These are phyloP conservation scores for Puccinia horiana DNA, from an alignment of 1,284 basidiomycete species.

Conservation along the genomic window DNA sequence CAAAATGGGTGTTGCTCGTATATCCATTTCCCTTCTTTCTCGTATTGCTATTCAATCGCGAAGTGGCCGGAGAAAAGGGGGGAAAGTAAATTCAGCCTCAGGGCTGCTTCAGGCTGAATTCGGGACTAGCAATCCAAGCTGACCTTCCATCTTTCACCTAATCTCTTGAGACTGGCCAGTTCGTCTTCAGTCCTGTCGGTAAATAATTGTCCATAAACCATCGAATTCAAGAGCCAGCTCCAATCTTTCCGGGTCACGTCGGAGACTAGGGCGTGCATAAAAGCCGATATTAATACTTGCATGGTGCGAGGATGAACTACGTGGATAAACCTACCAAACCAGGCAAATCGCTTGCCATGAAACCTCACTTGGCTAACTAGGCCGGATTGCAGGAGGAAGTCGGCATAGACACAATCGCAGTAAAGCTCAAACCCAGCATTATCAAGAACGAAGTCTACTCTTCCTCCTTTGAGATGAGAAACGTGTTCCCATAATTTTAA, in stretches of 20 bases:
- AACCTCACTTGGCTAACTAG: conserved; percentile 82
- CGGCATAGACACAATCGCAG: conserved; percentile 94
- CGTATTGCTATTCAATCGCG: conserved; percentile 71
- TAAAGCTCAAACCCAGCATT: conserved; percentile 93
- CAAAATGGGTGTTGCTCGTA: conserved; percentile 97
- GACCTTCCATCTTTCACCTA: conserved; percentile 89
- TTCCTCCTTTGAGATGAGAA: conserved; percentile 70
- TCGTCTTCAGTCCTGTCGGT: conserved; percentile 76
- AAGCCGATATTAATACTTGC: not conserved
- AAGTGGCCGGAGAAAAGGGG: not conserved
- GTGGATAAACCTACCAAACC: conserved; percentile 1
- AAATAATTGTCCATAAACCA: conserved; percentile 85
- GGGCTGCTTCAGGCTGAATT: not conserved
- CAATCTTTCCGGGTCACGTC: conserved; percentile 96
- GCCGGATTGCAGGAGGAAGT: conserved; percentile 87
- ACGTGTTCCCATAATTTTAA: conserved; percentile 78
- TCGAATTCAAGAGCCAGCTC: conserved; percentile 80
- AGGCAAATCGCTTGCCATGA: conserved; percentile 70
- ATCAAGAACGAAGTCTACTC: conserved; percentile 81
- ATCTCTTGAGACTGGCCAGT: conserved; percentile 74
- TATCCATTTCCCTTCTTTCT: conserved; percentile 86
- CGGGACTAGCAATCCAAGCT: conserved; percentile 24
- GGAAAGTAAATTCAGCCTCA: not conserved
- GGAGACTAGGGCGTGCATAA: conserved; percentile 62
- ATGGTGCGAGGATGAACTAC: not conserved